Evolutionary conservation across 139 green algal species (phyloP), one percentile per base, ranked within the genome.

Genomic region (Tetratostichococcus sp.): DNA sequence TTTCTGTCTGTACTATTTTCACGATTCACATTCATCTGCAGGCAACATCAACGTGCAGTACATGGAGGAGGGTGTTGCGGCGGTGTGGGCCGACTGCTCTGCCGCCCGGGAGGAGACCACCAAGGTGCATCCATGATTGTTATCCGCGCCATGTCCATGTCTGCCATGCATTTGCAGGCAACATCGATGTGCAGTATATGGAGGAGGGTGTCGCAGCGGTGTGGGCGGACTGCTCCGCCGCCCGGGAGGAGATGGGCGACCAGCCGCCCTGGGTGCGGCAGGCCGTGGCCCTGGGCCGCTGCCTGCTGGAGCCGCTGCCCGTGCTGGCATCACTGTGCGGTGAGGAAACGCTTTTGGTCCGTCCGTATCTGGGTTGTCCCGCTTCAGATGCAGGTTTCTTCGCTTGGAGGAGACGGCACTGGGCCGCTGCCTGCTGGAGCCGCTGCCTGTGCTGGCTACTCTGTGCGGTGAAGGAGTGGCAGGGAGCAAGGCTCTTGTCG

Each of bases 281-380:
- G 25, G 93, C 93, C n/a, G 43, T 96, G 26, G 94, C 83, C 2
- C 78, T 98, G 39, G 94, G 87, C 30, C 82, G 94, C 8, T 70
- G 82, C 42, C 75, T 88, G 69, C 86, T 97, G 35, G 93, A 97
- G 79, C 93, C 91, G 23, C 85, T 97, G n/a, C 75, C 89, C 0
- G 79, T 97, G 50, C 79, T 97, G 67, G 86, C 89, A 2, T 77
- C 82, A 57, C 83, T 98, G 71, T 91, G 75, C 73, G 85, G 78
- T 22, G 50, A 23, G 50, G 39, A 14, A 14, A 14, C 39, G 8
- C 39, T 50, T 50, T 8, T 69, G 68, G n/a, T n/a, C n/a, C n/a
- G n/a, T n/a, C n/a, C n/a, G n/a, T n/a, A n/a, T n/a, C n/a, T n/a
- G n/a, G n/a, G n/a, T n/a, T n/a, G n/a, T n/a, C n/a, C n/a, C n/a